Percentiles rank a stretch among this genome's conserved stretches.
These are phyloP conservation scores for Desmodesmus armatus DNA, from an alignment of 139 green algal genomes.

Conservation along the genomic window DNA sequence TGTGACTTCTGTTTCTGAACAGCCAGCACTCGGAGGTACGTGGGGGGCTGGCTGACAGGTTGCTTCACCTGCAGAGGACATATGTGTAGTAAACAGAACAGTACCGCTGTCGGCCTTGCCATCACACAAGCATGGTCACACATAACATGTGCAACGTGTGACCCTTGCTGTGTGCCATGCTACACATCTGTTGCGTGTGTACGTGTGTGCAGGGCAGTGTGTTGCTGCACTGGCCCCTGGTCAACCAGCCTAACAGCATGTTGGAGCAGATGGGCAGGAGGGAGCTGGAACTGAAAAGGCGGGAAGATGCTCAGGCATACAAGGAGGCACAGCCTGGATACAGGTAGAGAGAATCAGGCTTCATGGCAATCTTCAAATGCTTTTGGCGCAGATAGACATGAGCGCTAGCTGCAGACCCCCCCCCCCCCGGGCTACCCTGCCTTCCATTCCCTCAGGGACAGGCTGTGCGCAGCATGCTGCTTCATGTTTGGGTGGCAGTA, in stretches of 20 bases:
- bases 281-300: constrained; percentile 84
- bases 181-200: neutral
- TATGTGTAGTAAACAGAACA: too few relatives aligned
- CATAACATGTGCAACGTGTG: neutral
- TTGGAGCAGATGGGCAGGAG: constrained; percentile 67
- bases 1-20: too few relatives aligned
- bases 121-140: neutral
- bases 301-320: constrained; percentile 70
- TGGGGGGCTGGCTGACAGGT: too few relatives aligned
- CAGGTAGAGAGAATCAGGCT: constrained; percentile 54
- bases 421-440: too few relatives aligned
- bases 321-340: constrained; percentile 53
- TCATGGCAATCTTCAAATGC: too few relatives aligned
- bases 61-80: too few relatives aligned
- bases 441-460: too few relatives aligned
- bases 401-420: too few relatives aligned
- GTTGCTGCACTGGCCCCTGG: constrained; percentile 85
- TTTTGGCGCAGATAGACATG: too few relatives aligned
- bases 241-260: constrained; percentile 74
- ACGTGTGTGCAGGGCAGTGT: constrained; percentile 41
- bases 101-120: too few relatives aligned
- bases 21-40: too few relatives aligned
- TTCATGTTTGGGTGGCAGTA: neutral
- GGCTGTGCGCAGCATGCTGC: neutral
- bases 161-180: neutral